A percentile compares a stretch with the other conserved stretches of the same genome.
phyloP scores from a whole-genome alignment of 441 rosid genomes.

The Gossypium gossypioides region DNA sequence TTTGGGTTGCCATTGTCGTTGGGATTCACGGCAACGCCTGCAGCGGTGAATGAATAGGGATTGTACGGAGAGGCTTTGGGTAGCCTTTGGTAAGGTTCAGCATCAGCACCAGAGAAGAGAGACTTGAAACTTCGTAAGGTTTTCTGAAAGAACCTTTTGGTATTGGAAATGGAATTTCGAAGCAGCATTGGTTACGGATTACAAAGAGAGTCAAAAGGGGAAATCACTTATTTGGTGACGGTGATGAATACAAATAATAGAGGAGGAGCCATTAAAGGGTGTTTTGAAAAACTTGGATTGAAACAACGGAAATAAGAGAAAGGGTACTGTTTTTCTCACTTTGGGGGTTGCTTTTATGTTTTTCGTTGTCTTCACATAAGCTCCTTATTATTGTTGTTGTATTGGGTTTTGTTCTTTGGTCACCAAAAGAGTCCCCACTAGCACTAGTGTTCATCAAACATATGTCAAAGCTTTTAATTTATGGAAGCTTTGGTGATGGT shows the following conservation, averaged over 20 bases:
- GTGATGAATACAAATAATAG: background rate
- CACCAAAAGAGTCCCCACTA: conserved; percentile 10
- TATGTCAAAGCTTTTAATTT: background rate
- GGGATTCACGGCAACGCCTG: conserved; percentile 10
- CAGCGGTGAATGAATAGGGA: background rate
- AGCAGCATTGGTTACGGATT: conserved; percentile 34
- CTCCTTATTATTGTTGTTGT: background rate
- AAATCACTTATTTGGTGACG: background rate
- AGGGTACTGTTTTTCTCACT: background rate
- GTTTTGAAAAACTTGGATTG: conserved; percentile 1
- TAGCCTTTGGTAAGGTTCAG: conserved; percentile 38
- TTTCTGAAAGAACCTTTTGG: conserved; percentile 57
- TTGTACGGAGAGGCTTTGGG: conserved; percentile 39
- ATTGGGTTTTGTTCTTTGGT: background rate
- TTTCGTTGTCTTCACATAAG: conserved; percentile 1
- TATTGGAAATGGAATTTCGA: conserved; percentile 49
- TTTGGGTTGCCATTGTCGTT: conserved; percentile 5
- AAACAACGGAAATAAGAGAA: background rate
- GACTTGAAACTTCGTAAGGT: conserved; percentile 48
- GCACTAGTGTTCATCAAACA: background rate
- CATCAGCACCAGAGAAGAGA: conserved; percentile 32
- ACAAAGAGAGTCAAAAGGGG: background rate
- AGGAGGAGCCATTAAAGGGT: conserved; percentile 1
- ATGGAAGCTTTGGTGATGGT: background rate
- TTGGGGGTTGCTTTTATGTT: background rate